Conservation (phyloP, 2,329 filamentous ascomycete genomes). For the Cytospora piceae region DNA sequence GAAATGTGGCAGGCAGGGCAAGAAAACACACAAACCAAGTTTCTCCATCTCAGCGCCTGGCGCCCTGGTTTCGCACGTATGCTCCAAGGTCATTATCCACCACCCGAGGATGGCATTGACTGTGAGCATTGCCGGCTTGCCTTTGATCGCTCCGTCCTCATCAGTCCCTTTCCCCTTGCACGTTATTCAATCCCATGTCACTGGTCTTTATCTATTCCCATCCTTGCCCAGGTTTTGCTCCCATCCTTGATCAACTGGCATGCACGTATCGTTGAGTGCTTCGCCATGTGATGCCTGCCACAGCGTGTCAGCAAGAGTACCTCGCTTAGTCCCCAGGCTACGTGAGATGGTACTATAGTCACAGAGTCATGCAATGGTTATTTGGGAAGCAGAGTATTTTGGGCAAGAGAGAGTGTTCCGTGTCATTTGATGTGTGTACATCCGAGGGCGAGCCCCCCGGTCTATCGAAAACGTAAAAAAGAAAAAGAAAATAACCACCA, state of each 20-base stretch:
- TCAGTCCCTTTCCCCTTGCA: not conserved
- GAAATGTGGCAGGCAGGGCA: not conserved
- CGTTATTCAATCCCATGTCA: not conserved
- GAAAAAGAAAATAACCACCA: not conserved
- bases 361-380: not conserved
- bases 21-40: not conserved
- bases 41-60: not conserved
- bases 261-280: constrained; percentile 34
- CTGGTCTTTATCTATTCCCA: too few relatives aligned
- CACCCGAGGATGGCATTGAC: not conserved
- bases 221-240: too few relatives aligned
- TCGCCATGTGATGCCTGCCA: constrained; percentile 3
- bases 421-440: constrained; percentile 16
- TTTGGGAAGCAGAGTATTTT: constrained; percentile 4
- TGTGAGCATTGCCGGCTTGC: too few relatives aligned
- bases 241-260: constrained; percentile 24
- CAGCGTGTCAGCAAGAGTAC: constrained; percentile 7
- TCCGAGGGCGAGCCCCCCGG: not conserved
- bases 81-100: not conserved
- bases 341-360: not conserved
- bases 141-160: too few relatives aligned
- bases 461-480: not conserved
- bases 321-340: not conserved
- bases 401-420: constrained; percentile 23
- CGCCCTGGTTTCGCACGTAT: not conserved